Conservation (phyloP, 2,329 filamentous ascomycete species). For the Arachnopeziza araneosa region DNA sequence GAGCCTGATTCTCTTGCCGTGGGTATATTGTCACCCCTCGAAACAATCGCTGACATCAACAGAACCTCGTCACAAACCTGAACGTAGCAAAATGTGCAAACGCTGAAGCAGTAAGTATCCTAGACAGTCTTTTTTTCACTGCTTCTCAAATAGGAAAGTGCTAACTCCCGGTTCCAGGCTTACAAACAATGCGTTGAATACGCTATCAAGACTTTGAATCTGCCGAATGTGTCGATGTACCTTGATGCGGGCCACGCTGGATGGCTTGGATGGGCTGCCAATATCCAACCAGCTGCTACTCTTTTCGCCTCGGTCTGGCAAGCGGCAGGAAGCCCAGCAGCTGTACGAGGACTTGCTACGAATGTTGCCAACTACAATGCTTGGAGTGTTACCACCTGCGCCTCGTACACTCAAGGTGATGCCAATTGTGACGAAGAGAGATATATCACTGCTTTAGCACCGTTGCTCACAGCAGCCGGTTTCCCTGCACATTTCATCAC, state of each 20-base stretch:
- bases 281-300: slow-evolving; percentile 45
- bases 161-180: slow-evolving; percentile 23
- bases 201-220: slow-evolving; percentile 49
- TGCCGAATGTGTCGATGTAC: slow-evolving; percentile 59
- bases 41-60: background rate
- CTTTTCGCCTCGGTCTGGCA: slow-evolving; percentile 43
- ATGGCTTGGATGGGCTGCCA: slow-evolving; percentile 59
- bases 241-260: slow-evolving; percentile 59
- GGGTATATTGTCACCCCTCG: background rate
- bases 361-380: slow-evolving; percentile 57
- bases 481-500: slow-evolving; percentile 51
- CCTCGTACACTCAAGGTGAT: slow-evolving; percentile 37
- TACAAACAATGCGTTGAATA: slow-evolving; percentile 53
- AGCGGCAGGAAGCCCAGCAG: slow-evolving; percentile 39
- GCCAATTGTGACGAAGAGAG: slow-evolving; percentile 47
- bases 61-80: slow-evolving; percentile 56
- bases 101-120: slow-evolving; percentile 33
- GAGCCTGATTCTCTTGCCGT: slow-evolving; percentile 55
- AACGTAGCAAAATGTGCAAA: slow-evolving; percentile 48
- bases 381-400: slow-evolving; percentile 40
- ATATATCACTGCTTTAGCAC: slow-evolving; percentile 46
- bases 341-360: slow-evolving; percentile 47
- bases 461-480: slow-evolving; percentile 40
- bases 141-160: too few species aligned
- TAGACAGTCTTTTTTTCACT: too few species aligned